Evolutionary conservation across 257 asterid species (phyloP), one percentile per base, ranked within the genome.

Genomic region (Solanum arcanum): DNA sequence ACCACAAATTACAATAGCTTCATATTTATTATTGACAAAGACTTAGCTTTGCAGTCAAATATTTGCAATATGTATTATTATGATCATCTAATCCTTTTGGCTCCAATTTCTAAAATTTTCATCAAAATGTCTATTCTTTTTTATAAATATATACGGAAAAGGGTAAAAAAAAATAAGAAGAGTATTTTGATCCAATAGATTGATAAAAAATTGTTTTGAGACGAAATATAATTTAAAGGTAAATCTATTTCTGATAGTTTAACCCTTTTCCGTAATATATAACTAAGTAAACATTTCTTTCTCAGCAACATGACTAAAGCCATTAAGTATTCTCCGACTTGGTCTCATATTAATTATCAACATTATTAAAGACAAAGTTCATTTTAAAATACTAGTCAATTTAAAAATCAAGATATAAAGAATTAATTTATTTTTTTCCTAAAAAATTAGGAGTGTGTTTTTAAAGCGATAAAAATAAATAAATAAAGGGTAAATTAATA

Each of bases 211-310:
- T 35, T 5, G 0, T 35, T 35, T 35, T 35, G 0, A 35, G 7
- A 0, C 1, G 1, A 35, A 5, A 35, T 37, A 6, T 37, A 35
- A 0, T 37, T 37, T 5, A 37, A 37, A 2, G 0, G 0, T 37
- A 37, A 37, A 37, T 6, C 1, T 37, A 37, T 37, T 37, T 37
- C 2, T 37, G 0, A 37, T 37, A 37, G 0, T 37, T 37, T 37
- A 1, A 37, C 7, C 1, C 0, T 37, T 37, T 37, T 37, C 7
- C 7, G 7, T 6, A 11, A 11, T 11, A 18, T 3, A 6, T 7
- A 18, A 56, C 66, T 56, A 20, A 5, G 0, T 56, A 20, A 56
- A 10, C 25, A 56, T 56, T 0, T 56, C 25, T 3, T 56, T 56
- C 12, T 56, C 2, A 56, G 25, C 25, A 56, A 56, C 66, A 18